Percentiles rank a stretch among this genome's conserved stretches.
Conservation (phyloP, 2,329 filamentous ascomycete species). For the Pestalotiopsis sp. region DNA sequence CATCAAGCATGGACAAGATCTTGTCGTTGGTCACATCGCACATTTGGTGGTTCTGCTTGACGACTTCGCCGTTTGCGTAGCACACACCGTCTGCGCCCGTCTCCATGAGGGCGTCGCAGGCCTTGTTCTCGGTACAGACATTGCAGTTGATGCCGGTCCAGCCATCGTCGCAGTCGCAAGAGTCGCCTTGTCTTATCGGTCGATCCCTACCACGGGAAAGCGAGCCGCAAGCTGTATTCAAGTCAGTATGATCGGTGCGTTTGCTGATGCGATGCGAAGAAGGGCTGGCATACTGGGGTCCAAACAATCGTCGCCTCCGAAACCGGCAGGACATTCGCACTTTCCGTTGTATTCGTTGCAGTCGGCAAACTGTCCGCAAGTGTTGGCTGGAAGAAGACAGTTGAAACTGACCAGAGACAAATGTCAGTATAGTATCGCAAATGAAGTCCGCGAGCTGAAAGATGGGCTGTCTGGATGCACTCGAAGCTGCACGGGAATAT, state of each 20-base stretch:
- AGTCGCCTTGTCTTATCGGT: conserved; percentile 69
- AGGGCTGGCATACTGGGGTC: conserved; percentile 63
- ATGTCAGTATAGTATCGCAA: conserved; percentile 22
- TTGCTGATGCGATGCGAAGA: background rate
- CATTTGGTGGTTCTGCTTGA: conserved; percentile 96
- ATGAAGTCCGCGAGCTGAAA: conserved; percentile 16
- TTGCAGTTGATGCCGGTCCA: conserved; percentile 99
- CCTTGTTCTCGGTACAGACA: conserved; percentile 81
- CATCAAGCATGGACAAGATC: conserved; percentile 84
- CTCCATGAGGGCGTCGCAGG: conserved; percentile 87
- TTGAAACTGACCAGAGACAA: conserved; percentile 73
- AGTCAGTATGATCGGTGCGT: conserved; percentile 14
- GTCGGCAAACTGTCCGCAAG: conserved; percentile 85
- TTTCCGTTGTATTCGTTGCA: conserved; percentile 92
- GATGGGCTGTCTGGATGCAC: background rate
- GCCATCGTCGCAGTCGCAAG: conserved; percentile 86
- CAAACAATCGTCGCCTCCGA: conserved; percentile 92
- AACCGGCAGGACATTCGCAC: conserved; percentile 89
- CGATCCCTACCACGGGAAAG: conserved; percentile 80
- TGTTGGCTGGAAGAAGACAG: conserved; percentile 91
- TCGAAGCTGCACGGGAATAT: background rate
- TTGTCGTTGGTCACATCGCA: conserved; percentile 97
- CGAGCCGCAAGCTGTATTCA: conserved; percentile 74
- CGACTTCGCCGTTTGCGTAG: conserved; percentile 86
- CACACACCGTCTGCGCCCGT: conserved; percentile 82